Base-by-base conservation (phyloP, 2,329 filamentous ascomycete species). In the Trichothecium sympodiale region DNA sequence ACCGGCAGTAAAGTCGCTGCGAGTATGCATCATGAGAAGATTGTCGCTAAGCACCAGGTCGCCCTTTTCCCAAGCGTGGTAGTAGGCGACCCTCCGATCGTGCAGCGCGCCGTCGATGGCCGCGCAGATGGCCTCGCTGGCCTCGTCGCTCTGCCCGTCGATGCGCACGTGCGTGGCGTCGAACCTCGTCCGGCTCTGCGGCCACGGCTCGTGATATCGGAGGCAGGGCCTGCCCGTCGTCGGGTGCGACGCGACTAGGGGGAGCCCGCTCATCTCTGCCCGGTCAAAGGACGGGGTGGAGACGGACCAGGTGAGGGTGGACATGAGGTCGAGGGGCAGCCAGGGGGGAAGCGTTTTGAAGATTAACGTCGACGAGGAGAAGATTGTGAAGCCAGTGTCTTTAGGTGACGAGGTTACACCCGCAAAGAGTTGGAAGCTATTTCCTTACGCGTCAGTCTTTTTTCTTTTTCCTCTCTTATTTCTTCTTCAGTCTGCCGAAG, bases 121-220 rank as follows among this genome's bases (percentile, higher is more conserved):
- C 3, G 58, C 52, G 17, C 57, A 64, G 5, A 66, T 47, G 2
- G 56, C 44, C 0, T 44, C 38, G 27, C 57, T 54, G n/a, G 61
- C 56, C 0, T 48, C 17, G 5, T 44, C 36, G 9, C 42, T 34
- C 2, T 48, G 53, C 1, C 49, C 53, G 17, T 69, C 66, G 16
- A 71, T 62, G 0, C 44, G 51, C 0, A 69, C 54, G 5, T 58
- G 42, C 0, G 62, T 68, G 2, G 64, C 59, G 7, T 67, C 62
- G 31, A 71, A 74, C 12, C 53, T 54, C 0, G 71, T 73, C 49
- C 64, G 68, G n/a, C 53, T 57, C 31, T 62, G 54, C 0, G 66
- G 64, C 69, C 69, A 74, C 0, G 67, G 65, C 43, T 74, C 66
- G 39, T 74, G 69, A 46, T 67, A 76, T 16, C 69, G 62, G 5